Evolutionary conservation across 768 basidiomycete species (phyloP), one percentile per base, ranked within the genome.

Genomic region (Tubosaeta brunneosetosa): DNA sequence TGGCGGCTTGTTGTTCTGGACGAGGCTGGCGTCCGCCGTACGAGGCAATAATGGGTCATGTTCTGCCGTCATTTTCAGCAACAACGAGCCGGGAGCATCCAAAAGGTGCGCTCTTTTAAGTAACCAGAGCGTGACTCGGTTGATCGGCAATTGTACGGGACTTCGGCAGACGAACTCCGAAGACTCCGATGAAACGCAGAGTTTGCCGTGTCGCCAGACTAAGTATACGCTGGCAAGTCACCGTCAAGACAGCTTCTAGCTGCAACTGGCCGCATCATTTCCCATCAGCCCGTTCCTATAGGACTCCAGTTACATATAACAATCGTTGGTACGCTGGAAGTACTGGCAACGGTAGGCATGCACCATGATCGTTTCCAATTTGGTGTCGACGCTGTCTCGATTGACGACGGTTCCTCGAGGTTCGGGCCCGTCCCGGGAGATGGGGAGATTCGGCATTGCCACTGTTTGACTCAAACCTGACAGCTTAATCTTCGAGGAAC

Each of bases 41-140:
- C 45, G 7, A 1, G 55, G 38, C 4, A 73, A 44, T 33, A 74
- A 55, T 5, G 71, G 65, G n/a, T 65, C 64, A 14, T 59, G 59
- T 62, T 74, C 73, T 17, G 68, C 62, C 17, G 63, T 44, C 66
- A 69, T 71, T 41, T 44, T 32, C 8, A 22, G 33, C 25, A 16
- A 27, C 5, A 32, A 19, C 1, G 13, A 36, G 38, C 13, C n/a
- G 42, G 13, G 25, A 7, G 26, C 44, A 14, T 33, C 11, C 1
- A 19, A 26, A 25, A 16, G n/a, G 17, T 1, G 16, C 13, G 16
- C 2, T 10, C 22, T 33, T 44, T 41, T 33, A 42, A 26, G 22
- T 22, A 22, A 22, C 22, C 22, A 22, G 27, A 27, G 19, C 19
- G 40, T 22, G 40, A 41, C 19, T 40, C 12, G 38, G n/a, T 11